Evolutionary conservation across 2,329 filamentous ascomycete species (phyloP).

Genomic region (Alternaria ventricosa): DNA sequence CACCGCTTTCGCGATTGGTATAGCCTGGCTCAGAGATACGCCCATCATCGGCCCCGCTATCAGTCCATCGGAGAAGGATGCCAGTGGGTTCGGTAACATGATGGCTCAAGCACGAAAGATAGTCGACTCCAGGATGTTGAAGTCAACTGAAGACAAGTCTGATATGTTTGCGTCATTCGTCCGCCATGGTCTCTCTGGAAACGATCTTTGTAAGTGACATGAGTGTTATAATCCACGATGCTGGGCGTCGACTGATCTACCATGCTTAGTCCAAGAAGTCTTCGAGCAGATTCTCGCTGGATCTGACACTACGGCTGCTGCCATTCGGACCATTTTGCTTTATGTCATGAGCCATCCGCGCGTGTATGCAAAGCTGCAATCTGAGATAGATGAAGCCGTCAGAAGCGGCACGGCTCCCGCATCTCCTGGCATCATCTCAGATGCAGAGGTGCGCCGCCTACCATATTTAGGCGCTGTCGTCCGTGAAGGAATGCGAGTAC

Average conservation of each 20-base stretch:
- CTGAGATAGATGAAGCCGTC: slow-evolving; percentile 54
- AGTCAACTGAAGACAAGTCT: slow-evolving; percentile 50
- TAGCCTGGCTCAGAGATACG: slow-evolving; percentile 30
- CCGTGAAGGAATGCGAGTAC: slow-evolving; percentile 53
- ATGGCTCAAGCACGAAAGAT: slow-evolving; percentile 40
- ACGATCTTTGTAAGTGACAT: slow-evolving; percentile 40
- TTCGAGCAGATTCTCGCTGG: slow-evolving; percentile 60
- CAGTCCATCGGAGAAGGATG: slow-evolving; percentile 47
- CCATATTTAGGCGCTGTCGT: slow-evolving; percentile 57
- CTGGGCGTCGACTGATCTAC: neutral
- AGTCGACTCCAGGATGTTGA: slow-evolving; percentile 53
- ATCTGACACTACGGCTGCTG: slow-evolving; percentile 64
- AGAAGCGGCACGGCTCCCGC: slow-evolving; percentile 45
- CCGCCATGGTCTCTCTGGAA: slow-evolving; percentile 51
- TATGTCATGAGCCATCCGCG: slow-evolving; percentile 60
- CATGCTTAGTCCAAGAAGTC: slow-evolving; percentile 48
- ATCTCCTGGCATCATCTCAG: slow-evolving; percentile 53
- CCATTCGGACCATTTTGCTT: slow-evolving; percentile 61
- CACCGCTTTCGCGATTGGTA: slow-evolving; percentile 35
- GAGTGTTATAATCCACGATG: neutral
- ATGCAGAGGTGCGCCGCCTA: slow-evolving; percentile 51
- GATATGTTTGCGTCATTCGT: slow-evolving; percentile 65
- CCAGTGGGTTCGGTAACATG: slow-evolving; percentile 39
- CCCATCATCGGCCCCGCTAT: slow-evolving; percentile 36
- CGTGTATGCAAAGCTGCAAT: slow-evolving; percentile 55